Percentiles rank a stretch among this genome's conserved stretches.
Conservation (phyloP, 345 rosid species). For the Crucihimalaya himalaica region DNA sequence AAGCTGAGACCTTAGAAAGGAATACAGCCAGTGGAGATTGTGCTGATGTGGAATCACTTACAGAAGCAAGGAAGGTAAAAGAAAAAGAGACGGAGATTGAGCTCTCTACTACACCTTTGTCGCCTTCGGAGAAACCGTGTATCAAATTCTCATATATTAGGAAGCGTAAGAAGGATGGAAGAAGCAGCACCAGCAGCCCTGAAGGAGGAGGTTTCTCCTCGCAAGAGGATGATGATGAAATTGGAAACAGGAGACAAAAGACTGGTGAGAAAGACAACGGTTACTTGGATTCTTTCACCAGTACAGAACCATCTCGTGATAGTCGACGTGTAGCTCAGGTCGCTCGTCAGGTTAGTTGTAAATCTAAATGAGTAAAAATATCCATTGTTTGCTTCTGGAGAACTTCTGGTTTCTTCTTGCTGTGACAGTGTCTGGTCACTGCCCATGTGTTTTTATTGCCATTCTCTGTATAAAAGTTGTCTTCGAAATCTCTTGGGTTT, state of each 20-base stretch:
- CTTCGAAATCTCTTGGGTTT: not conserved
- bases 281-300: conserved; percentile 45
- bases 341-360: conserved; percentile 67
- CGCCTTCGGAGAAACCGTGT: conserved; percentile 44
- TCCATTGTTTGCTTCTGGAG: not conserved
- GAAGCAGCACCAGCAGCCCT: conserved; percentile 51
- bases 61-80: conserved; percentile 30
- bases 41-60: conserved; percentile 5
- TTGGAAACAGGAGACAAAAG: conserved; percentile 43
- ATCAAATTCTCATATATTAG: conserved; percentile 67
- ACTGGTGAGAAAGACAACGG: conserved; percentile 45
- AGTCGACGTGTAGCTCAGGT: conserved; percentile 53
- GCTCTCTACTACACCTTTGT: conserved; percentile 30
- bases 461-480: not conserved
- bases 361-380: conserved; percentile 3
- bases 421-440: not conserved
- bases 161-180: conserved; percentile 65
- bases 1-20: conserved; percentile 49
- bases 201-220: conserved; percentile 36
- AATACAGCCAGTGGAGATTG: conserved; percentile 23
- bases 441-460: not conserved
- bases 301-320: conserved; percentile 55
- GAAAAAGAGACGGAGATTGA: conserved; percentile 44
- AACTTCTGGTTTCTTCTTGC: not conserved
- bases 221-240: conserved; percentile 50